A percentile compares a stretch with the other conserved stretches of the same genome.
Evolutionary conservation across 352 stramenopile genomes (phyloP).

Genomic region (Pythium chondricola): DNA sequence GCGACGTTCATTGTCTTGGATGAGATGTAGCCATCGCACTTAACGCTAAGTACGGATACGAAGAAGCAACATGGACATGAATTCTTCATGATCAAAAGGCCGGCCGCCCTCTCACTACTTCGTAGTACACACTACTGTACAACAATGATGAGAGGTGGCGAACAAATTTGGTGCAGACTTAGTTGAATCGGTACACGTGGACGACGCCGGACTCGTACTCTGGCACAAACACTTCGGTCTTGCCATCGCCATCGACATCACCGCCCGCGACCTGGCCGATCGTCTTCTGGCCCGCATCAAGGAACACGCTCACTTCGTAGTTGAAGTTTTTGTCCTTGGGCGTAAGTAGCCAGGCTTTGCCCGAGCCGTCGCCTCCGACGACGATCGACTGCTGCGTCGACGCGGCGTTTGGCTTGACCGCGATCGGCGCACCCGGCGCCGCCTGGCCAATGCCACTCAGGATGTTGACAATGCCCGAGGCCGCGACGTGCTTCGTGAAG

Average conservation of each 20-base stretch:
- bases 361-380: constrained; percentile 13
- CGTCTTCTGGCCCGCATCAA: constrained; percentile 15
- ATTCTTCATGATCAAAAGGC: too few relatives aligned
- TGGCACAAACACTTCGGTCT: constrained; percentile 14
- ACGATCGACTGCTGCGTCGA: constrained; percentile 10
- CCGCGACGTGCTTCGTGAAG: constrained; percentile 12
- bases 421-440: constrained; percentile 8
- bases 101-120: too few relatives aligned
- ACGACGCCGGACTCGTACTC: constrained; percentile 17
- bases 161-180: neutral
- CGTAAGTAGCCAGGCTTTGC: constrained; percentile 13
- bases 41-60: neutral
- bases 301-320: constrained; percentile 14
- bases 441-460: constrained; percentile 15
- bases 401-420: constrained; percentile 5
- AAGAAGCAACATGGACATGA: neutral
- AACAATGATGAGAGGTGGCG: neutral
- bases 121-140: neutral
- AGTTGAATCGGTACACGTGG: constrained; percentile 18
- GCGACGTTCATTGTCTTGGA: too few relatives aligned
- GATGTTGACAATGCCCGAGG: constrained; percentile 16
- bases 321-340: constrained; percentile 14
- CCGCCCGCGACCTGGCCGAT: constrained; percentile 12
- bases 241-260: constrained; percentile 10
- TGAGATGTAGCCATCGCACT: neutral